A percentile compares a stretch with the other conserved stretches of the same genome.
These are phyloP conservation scores for Bromus sterilis DNA, from an alignment of 176 grass and related monocot genomes.

Conservation along the genomic window DNA sequence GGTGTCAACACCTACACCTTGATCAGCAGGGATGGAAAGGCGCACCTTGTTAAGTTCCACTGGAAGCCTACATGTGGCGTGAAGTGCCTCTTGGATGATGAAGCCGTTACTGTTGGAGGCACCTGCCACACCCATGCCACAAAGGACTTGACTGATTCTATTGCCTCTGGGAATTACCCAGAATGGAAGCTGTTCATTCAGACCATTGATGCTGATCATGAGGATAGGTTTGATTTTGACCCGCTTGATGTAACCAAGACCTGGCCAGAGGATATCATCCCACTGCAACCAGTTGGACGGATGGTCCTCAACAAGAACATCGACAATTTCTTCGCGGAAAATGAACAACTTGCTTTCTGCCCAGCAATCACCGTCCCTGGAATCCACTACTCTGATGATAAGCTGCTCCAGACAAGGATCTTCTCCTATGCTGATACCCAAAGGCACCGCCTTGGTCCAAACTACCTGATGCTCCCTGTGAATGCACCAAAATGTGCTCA, in stretches of 20 bases:
- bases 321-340: slow-evolving; percentile 75
- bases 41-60: slow-evolving; percentile 78
- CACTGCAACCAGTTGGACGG: slow-evolving; percentile 71
- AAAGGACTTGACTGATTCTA: slow-evolving; percentile 77
- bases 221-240: slow-evolving; percentile 78
- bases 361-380: slow-evolving; percentile 81
- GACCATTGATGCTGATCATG: slow-evolving; percentile 59
- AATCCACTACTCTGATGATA: slow-evolving; percentile 91
- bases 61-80: slow-evolving; percentile 91
- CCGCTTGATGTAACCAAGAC: slow-evolving; percentile 87
- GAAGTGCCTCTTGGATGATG: slow-evolving; percentile 74
- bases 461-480: slow-evolving; percentile 84
- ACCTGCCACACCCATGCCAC: slow-evolving; percentile 82
- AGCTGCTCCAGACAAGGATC: slow-evolving; percentile 80
- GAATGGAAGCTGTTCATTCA: slow-evolving; percentile 88
- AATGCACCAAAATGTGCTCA: slow-evolving; percentile 79
- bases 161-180: slow-evolving; percentile 66
- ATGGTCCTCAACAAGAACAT: slow-evolving; percentile 95
- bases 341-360: slow-evolving; percentile 88
- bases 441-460: slow-evolving; percentile 79
- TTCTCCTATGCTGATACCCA: slow-evolving; percentile 90
- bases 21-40: slow-evolving; percentile 63
- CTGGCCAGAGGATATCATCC: slow-evolving; percentile 82
- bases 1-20: slow-evolving; percentile 87
- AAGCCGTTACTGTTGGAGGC: slow-evolving; percentile 69